Percentiles rank a stretch among this genome's conserved stretches.
phyloP scores from a whole-genome alignment of 148 eudicot genomes.

The Vaccinium vitisidaea region DNA sequence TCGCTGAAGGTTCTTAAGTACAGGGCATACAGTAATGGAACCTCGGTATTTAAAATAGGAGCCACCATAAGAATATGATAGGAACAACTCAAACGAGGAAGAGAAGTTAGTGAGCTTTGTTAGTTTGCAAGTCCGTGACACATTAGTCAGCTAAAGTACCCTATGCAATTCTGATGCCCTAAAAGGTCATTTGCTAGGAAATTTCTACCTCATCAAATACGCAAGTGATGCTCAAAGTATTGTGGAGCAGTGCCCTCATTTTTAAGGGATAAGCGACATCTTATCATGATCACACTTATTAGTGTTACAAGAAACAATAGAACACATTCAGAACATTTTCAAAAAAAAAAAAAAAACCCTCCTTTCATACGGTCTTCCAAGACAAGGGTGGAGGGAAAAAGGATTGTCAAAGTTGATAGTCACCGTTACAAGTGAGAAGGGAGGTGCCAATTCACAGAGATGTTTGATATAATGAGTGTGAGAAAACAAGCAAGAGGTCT shows the following conservation, averaged over 20 bases:
- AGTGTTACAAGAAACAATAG: not conserved
- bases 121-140: not conserved
- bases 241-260: not conserved
- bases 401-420: not conserved
- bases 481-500: not conserved
- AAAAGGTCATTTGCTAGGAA: not conserved
- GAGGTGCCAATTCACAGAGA: not conserved
- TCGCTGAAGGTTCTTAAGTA: not conserved
- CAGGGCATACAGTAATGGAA: not conserved
- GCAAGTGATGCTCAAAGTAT: not conserved
- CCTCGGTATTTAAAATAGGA: not conserved
- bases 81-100: not conserved
- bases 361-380: not conserved
- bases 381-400: not conserved
- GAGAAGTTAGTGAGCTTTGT: not conserved
- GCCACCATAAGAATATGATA: not conserved
- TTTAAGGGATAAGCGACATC: not conserved
- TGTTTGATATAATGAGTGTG: not conserved
- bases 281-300: not conserved
- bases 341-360: not conserved
- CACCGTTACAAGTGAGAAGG: not conserved
- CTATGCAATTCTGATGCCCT: not conserved
- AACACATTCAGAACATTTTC: not conserved
- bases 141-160: not conserved
- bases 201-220: not conserved